phyloP scores from a whole-genome alignment of 2,329 filamentous ascomycete genomes.

The Pseudopyricularia cyperi region DNA sequence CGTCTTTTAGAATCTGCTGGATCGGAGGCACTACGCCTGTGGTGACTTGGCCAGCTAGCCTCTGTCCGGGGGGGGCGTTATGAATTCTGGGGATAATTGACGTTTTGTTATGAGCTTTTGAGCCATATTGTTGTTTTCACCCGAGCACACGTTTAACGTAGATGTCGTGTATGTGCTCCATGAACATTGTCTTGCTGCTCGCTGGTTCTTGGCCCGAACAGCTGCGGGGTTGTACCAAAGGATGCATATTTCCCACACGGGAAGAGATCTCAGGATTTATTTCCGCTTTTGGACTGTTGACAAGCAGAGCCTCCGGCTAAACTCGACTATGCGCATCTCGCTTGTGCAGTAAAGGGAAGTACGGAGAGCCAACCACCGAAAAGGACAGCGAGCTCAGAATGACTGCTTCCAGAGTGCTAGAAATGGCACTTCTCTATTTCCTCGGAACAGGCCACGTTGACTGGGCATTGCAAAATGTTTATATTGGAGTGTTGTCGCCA shows the following conservation, averaged over 20 bases:
- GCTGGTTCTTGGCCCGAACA: neutral
- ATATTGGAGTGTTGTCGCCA: neutral
- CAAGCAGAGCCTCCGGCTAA: neutral
- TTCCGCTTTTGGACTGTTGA: neutral
- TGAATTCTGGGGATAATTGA: conserved; percentile 3
- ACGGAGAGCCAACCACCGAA: neutral
- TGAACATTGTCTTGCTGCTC: neutral
- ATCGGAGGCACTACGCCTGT: neutral
- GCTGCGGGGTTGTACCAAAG: neutral
- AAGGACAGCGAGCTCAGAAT: neutral
- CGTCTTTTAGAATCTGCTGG: neutral
- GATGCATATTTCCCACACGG: neutral
- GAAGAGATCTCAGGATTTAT: neutral
- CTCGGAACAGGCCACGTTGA: neutral
- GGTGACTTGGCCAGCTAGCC: neutral
- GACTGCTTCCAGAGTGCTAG: neutral
- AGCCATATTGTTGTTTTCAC: neutral
- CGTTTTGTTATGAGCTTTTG: neutral
- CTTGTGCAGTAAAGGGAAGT: neutral
- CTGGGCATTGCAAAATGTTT: neutral
- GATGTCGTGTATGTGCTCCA: neutral
- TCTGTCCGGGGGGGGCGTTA: conserved; percentile 1
- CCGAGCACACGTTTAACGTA: too few relatives aligned
- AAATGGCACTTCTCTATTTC: neutral
- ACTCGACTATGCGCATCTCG: neutral